Conservation (phyloP, 208 protist species). For the Trypanosoma conorhini region DNA sequence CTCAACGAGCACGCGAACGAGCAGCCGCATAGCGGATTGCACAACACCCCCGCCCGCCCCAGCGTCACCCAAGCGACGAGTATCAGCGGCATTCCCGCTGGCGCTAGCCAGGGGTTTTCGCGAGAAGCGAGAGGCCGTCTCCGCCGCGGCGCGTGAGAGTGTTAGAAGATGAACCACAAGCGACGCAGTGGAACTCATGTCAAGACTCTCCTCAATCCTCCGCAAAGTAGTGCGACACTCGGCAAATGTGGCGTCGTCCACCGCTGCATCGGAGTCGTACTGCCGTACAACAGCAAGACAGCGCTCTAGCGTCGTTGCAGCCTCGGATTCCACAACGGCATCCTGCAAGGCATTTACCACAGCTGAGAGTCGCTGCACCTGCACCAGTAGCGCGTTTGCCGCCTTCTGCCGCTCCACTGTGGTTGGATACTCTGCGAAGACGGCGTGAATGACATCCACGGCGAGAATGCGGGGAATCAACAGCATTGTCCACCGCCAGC, state of each 20-base stretch:
- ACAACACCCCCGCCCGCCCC: background rate
- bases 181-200: slow-evolving; percentile 30
- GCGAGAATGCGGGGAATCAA: slow-evolving; percentile 31
- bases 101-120: background rate
- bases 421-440: slow-evolving; percentile 17
- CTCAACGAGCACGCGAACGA: slow-evolving; percentile 44
- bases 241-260: background rate
- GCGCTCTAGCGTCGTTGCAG: background rate
- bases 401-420: slow-evolving; percentile 4
- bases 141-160: slow-evolving; percentile 48
- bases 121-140: slow-evolving; percentile 26
- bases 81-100: background rate
- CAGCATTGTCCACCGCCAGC: slow-evolving; percentile 35
- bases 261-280: slow-evolving; percentile 9
- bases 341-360: slow-evolving; percentile 22
- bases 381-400: background rate
- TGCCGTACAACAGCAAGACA: slow-evolving; percentile 4
- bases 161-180: slow-evolving; percentile 42
- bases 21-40: slow-evolving; percentile 22
- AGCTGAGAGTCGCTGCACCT: background rate
- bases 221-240: background rate
- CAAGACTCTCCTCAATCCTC: slow-evolving; percentile 31
- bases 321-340: background rate
- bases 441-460: slow-evolving; percentile 6
- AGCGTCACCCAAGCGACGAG: background rate